Conservation (phyloP, 2,329 filamentous ascomycete species). For the Aspergillus floridensis region DNA sequence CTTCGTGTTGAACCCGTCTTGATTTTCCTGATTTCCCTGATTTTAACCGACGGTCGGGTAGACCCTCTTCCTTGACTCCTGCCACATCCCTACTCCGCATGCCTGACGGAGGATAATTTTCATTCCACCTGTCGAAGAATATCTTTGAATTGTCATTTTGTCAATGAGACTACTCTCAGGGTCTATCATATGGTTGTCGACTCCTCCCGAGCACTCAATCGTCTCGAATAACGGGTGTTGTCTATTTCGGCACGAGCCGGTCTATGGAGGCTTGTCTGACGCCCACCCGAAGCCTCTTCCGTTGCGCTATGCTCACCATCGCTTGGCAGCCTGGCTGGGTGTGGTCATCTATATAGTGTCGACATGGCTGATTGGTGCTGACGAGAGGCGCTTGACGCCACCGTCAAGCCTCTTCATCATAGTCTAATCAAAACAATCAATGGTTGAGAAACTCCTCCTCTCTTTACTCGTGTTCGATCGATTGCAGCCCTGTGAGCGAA, state of each 20-base stretch:
- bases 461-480: no score
- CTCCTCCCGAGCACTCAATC: not conserved
- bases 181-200: not conserved
- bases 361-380: not conserved
- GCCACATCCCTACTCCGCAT: not conserved
- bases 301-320: not conserved
- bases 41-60: slow-evolving; percentile 14
- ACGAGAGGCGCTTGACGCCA: not conserved
- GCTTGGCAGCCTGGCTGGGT: not conserved
- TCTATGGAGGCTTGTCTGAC: not conserved
- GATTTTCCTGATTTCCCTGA: slow-evolving; percentile 1
- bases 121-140: no score
- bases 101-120: not conserved
- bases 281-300: not conserved
- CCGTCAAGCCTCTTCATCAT: not conserved
- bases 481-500: no score
- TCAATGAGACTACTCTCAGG: not conserved
- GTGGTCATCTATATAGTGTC: not conserved
- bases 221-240: not conserved
- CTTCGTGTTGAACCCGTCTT: slow-evolving; percentile 5
- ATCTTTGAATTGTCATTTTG: not conserved
- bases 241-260: not conserved
- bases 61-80: not conserved
- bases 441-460: no score
- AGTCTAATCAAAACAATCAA: no score